Evolutionary conservation across 257 asterid species (phyloP), one percentile per base, ranked within the genome.

Genomic region (Thymus mandschuricus): DNA sequence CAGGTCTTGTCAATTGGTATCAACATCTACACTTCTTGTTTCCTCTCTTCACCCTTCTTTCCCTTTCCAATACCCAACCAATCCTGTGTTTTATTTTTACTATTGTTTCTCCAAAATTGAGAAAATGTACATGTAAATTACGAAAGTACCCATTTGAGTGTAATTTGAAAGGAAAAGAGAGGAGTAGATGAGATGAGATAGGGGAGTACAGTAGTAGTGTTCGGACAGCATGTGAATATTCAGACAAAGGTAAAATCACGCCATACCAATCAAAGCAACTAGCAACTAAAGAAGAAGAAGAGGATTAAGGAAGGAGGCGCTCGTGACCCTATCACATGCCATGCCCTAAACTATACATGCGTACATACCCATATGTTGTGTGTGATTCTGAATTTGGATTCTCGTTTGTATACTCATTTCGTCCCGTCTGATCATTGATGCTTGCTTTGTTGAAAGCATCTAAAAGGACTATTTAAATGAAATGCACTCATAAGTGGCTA

Each of bases 1-100:
- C 78, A 77, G 68, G 82, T 85, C 82, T 78, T 83, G 82, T 87
- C 90, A 64, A 61, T 72, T 79, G 65, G 64, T 71, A 72, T 81
- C 68, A 66, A 69, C 54, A 40, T 51, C 78, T 78, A 64, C 69
- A 68, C 64, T 74, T 66, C 61, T 73, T 76, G 62, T 68, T 80
- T 65, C 55, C 55, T 68, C 10, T 73, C 40, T 68, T 79, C 10
- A 28, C 56, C 27, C 27, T 50, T n/a, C 54, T 59, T 75, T 52
- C 50, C 43, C 21, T 68, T 68, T 29, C 30, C 66, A 10, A 11
- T 12, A 33, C 3, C 21, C 3, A 1, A 44, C 27, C 61, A 48
- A 61, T 60, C 58, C 34, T 50, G 38, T 6, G 1, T 51, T 38
- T 38, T 1, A 4, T 38, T 21, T 35, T 35, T 35, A 35, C 40